phyloP scores from a whole-genome alignment of 208 protist genomes.

The Acanthamoeba culbertsoni region DNA sequence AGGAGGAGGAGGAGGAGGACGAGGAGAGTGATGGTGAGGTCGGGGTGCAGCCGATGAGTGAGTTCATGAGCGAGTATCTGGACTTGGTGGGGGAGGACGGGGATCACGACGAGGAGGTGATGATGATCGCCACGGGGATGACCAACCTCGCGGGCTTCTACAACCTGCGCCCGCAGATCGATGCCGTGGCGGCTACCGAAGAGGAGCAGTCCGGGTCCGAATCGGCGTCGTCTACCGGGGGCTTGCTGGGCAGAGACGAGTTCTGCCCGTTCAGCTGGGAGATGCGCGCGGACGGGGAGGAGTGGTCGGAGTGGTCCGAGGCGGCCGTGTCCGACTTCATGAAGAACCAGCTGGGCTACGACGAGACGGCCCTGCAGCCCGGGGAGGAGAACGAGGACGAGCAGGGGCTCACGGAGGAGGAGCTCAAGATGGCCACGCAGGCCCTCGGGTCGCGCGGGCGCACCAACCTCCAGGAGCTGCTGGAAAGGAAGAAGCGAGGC shows the following conservation, averaged over 20 bases:
- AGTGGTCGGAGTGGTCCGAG: constrained; percentile 17
- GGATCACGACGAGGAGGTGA: not conserved
- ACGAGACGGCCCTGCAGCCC: not conserved
- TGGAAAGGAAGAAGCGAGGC: constrained; percentile 15
- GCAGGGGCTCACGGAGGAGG: not conserved
- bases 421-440: not conserved
- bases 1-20: too few relatives aligned
- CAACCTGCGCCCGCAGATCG: not conserved
- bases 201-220: not conserved
- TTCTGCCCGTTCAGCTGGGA: constrained; percentile 49
- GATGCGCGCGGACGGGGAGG: not conserved
- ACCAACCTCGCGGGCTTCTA: not conserved
- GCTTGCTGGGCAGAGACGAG: not conserved
- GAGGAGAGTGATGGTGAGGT: not conserved
- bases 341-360: not conserved
- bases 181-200: not conserved
- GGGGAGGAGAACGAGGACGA: not conserved
- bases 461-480: not conserved
- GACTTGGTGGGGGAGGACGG: too few relatives aligned
- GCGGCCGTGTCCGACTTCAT: not conserved
- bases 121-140: not conserved
- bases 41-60: not conserved
- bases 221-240: not conserved
- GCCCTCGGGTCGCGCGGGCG: not conserved
- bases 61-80: too few relatives aligned